A percentile compares a stretch with the other conserved stretches of the same genome.
Evolutionary conservation across 768 basidiomycete genomes (phyloP).

Genomic region (Lactarius quietus): DNA sequence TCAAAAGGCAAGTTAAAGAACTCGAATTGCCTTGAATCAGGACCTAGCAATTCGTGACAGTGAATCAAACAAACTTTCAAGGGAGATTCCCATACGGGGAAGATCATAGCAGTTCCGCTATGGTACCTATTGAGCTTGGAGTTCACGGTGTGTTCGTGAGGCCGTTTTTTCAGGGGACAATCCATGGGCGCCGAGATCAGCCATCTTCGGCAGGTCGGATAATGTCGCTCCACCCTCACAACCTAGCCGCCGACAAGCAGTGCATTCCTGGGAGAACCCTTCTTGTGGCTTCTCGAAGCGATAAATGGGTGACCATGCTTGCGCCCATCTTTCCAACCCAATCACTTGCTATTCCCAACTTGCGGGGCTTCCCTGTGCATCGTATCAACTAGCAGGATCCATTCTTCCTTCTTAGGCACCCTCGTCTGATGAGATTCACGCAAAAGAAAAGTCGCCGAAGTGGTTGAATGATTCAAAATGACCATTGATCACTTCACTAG

Average conservation of each 20-base stretch:
- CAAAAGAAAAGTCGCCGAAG: not conserved
- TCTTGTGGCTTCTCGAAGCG: slow-evolving; percentile 1
- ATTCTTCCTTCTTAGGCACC: slow-evolving; percentile 6
- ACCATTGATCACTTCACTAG: not conserved
- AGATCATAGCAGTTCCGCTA: not conserved
- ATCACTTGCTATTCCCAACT: slow-evolving; percentile 9
- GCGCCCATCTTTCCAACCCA: not conserved
- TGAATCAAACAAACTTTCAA: not conserved
- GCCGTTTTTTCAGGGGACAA: slow-evolving; percentile 2
- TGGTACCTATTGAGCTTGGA: not conserved
- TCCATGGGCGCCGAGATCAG: not conserved
- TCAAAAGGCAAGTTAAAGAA: not conserved
- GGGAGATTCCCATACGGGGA: not conserved
- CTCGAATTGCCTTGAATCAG: not conserved
- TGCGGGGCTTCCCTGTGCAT: slow-evolving; percentile 1
- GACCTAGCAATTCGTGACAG: not conserved
- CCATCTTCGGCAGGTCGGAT: not conserved
- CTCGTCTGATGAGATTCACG: not conserved
- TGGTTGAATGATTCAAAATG: slow-evolving; percentile 2
- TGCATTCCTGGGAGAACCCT: not conserved
- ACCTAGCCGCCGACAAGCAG: not conserved
- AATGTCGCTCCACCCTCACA: not conserved
- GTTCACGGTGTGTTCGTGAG: not conserved
- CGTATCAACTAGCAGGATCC: not conserved
- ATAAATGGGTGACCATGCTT: not conserved